A percentile compares a stretch with the other conserved stretches of the same genome.
Evolutionary conservation across 306 rosid species (phyloP).

Genomic region (Alnus rubra): DNA sequence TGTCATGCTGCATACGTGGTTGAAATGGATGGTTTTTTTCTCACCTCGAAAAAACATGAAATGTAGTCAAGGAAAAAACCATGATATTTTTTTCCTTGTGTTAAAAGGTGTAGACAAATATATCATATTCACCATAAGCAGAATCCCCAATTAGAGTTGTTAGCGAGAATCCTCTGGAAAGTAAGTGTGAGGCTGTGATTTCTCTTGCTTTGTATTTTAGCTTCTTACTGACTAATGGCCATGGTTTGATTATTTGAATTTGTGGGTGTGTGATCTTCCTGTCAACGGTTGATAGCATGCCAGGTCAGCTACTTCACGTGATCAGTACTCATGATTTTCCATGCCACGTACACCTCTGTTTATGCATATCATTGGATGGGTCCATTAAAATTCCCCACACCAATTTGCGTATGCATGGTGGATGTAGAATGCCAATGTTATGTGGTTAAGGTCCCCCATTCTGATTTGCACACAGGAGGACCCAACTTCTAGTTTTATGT

Average conservation of each 20-base stretch:
- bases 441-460: constrained; percentile 9
- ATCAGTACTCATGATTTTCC: constrained; percentile 8
- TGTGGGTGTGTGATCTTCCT: constrained; percentile 33
- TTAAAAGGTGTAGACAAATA: constrained; percentile 38
- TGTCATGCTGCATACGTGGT: constrained; percentile 45
- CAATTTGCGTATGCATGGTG: constrained; percentile 6
- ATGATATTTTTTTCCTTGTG: constrained; percentile 20
- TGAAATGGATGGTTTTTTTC: constrained; percentile 44
- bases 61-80: neutral
- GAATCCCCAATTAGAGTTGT: constrained; percentile 23
- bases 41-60: constrained; percentile 43
- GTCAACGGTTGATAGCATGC: constrained; percentile 37
- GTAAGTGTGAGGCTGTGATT: constrained; percentile 52
- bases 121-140: constrained; percentile 24
- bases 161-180: constrained; percentile 33
- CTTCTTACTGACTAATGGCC: constrained; percentile 48
- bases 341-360: neutral
- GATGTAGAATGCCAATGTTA: neutral
- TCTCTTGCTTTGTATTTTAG: constrained; percentile 31
- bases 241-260: constrained; percentile 39
- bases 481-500: neutral
- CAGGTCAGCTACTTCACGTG: constrained; percentile 20
- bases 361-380: constrained; percentile 6
- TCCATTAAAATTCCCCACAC: constrained; percentile 16
- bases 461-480: constrained; percentile 4